These are phyloP conservation scores for Glaciozyma martinii DNA, from an alignment of 768 basidiomycete genomes.

Conservation along the genomic window DNA sequence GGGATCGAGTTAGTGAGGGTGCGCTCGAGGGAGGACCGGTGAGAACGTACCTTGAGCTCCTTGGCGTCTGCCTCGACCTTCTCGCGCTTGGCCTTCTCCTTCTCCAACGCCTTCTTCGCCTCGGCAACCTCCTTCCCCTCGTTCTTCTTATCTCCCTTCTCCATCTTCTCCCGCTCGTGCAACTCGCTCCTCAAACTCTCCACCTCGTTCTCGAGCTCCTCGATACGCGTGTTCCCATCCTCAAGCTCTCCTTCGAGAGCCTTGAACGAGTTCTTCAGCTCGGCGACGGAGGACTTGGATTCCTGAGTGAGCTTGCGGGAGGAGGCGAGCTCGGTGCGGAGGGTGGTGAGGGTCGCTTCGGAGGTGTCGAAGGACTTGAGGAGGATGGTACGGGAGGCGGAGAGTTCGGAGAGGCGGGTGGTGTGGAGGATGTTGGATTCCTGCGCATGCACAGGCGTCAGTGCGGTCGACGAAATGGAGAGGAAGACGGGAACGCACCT, in stretches of 20 bases:
- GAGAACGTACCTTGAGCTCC: conserved; percentile 23
- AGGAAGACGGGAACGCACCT: conserved; percentile 8
- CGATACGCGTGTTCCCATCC: neutral
- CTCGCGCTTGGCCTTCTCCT: conserved; percentile 6
- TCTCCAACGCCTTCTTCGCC: conserved; percentile 12
- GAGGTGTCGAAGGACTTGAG: conserved; percentile 14
- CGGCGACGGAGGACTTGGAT: neutral
- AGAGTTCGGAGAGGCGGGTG: conserved; percentile 1
- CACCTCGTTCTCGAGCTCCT: conserved; percentile 3
- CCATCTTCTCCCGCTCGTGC: neutral
- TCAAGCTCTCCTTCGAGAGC: neutral
- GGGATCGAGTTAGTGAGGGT: neutral
- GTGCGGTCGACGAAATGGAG: neutral
- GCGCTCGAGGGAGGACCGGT: neutral
- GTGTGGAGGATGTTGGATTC: neutral
- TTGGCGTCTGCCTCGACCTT: conserved; percentile 16
- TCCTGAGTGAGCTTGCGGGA: neutral
- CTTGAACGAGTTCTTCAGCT: neutral
- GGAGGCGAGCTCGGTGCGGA: conserved; percentile 16
- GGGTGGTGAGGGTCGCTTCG: conserved; percentile 12
- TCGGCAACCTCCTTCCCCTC: neutral
- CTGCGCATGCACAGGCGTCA: neutral
- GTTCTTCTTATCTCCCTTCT: conserved; percentile 7
- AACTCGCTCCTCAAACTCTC: neutral
- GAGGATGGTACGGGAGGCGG: conserved; percentile 14